phyloP scores from a whole-genome alignment of 768 basidiomycete species.

The Gautieria morchelliformis region DNA sequence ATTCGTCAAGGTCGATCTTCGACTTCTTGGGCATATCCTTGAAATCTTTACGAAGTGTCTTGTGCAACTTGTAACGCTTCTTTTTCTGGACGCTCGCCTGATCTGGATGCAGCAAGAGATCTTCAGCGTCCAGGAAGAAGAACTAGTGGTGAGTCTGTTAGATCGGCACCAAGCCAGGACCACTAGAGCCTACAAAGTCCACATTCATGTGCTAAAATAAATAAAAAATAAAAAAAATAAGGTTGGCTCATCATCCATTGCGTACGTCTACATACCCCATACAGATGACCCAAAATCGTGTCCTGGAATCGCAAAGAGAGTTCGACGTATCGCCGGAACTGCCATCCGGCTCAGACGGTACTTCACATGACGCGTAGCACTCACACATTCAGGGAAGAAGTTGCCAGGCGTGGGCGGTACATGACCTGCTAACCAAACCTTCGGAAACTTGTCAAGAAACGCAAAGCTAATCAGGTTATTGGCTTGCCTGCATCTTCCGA shows the following conservation, averaged over 20 bases:
- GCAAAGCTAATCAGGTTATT: not conserved
- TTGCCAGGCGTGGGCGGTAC: slow-evolving; percentile 75
- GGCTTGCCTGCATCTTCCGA: slow-evolving; percentile 62
- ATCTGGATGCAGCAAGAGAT: slow-evolving; percentile 29
- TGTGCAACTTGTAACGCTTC: slow-evolving; percentile 31
- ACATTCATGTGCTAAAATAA: slow-evolving; percentile 66
- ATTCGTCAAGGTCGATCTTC: slow-evolving; percentile 50
- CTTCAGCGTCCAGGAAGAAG: slow-evolving; percentile 43
- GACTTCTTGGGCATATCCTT: slow-evolving; percentile 43
- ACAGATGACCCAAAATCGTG: slow-evolving; percentile 79
- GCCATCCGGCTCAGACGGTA: not conserved
- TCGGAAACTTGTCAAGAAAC: not conserved
- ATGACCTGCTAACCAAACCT: slow-evolving; percentile 47
- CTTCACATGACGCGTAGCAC: slow-evolving; percentile 17
- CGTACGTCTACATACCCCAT: slow-evolving; percentile 45
- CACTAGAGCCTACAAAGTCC: slow-evolving; percentile 49
- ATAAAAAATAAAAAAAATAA: slow-evolving; percentile 20
- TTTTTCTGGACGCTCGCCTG: slow-evolving; percentile 5
- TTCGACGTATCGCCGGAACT: slow-evolving; percentile 63
- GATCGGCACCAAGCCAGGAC: not conserved
- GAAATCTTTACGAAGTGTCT: slow-evolving; percentile 58
- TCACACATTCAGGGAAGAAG: slow-evolving; percentile 80
- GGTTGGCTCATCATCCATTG: slow-evolving; percentile 11
- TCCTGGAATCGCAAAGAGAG: slow-evolving; percentile 78
- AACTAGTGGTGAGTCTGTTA: slow-evolving; percentile 28